These are phyloP conservation scores for Leccinum rimulosum DNA, from an alignment of 768 basidiomycete genomes.

Conservation along the genomic window DNA sequence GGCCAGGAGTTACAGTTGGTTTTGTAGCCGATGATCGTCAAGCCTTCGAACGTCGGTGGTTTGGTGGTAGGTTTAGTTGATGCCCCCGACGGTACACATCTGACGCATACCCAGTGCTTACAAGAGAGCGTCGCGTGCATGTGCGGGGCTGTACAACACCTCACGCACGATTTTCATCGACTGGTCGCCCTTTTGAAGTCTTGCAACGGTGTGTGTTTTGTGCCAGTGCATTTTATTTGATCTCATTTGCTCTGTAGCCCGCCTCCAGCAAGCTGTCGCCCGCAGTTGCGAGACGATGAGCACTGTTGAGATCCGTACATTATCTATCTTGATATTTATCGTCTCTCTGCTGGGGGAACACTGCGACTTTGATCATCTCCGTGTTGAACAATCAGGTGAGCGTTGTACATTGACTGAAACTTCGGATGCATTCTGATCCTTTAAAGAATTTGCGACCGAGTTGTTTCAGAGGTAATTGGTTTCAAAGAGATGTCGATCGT, in stretches of 20 bases:
- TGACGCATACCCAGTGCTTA: slow-evolving; percentile 52
- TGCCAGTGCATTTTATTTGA: neutral
- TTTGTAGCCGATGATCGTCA: slow-evolving; percentile 89
- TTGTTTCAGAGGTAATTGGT: slow-evolving; percentile 55
- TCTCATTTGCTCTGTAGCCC: slow-evolving; percentile 40
- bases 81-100: neutral
- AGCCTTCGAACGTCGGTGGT: slow-evolving; percentile 68
- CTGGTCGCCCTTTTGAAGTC: slow-evolving; percentile 81
- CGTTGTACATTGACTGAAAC: slow-evolving; percentile 1
- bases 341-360: slow-evolving; percentile 84
- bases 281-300: slow-evolving; percentile 41
- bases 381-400: slow-evolving; percentile 60
- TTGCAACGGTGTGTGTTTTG: slow-evolving; percentile 59
- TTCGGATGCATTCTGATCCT: neutral
- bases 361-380: slow-evolving; percentile 80
- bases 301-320: slow-evolving; percentile 48
- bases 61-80: slow-evolving; percentile 49
- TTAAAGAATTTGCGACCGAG: slow-evolving; percentile 52
- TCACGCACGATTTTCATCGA: slow-evolving; percentile 83
- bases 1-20: slow-evolving; percentile 79
- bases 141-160: slow-evolving; percentile 76
- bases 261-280: slow-evolving; percentile 57
- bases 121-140: slow-evolving; percentile 94
- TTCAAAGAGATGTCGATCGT: neutral
- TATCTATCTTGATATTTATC: slow-evolving; percentile 79